Conservation (phyloP, 108 stramenopile species). For the Phaeodactylum tricornutum region DNA sequence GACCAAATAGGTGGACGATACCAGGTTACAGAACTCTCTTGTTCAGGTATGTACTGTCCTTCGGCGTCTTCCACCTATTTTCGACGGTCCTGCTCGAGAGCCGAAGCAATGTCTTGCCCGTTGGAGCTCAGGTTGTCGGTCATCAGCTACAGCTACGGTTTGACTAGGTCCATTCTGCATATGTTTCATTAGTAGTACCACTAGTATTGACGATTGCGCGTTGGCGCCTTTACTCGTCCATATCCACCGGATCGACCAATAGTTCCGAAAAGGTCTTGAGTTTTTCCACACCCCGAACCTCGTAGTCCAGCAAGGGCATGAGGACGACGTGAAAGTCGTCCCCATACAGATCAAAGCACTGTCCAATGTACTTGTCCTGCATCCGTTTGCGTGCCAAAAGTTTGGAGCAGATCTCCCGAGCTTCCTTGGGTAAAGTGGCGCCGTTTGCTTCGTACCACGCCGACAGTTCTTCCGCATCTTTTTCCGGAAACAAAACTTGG, state of each 20-base stretch:
- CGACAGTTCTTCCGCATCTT: conserved; percentile 91
- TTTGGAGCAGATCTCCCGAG: conserved; percentile 91
- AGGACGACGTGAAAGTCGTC: conserved; percentile 97
- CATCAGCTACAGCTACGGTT: too few relatives aligned
- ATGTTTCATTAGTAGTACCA: too few relatives aligned
- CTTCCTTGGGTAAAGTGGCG: conserved; percentile 74
- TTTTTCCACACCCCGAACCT: conserved; percentile 88
- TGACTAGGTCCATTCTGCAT: too few relatives aligned
- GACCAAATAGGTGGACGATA: too few relatives aligned
- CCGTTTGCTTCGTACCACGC: conserved; percentile 87
- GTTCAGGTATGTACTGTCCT: too few relatives aligned
- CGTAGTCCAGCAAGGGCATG: conserved; percentile 97
- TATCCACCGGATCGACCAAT: conserved; percentile 83
- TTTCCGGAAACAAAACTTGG: conserved; percentile 98
- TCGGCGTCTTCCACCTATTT: too few relatives aligned
- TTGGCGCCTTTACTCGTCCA: conserved; percentile 39
- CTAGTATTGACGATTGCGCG: too few relatives aligned
- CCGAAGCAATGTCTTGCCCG: too few relatives aligned
- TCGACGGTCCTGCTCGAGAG: too few relatives aligned
- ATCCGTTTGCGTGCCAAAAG: conserved; percentile 96
- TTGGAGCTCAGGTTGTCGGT: too few relatives aligned
- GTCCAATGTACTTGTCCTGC: conserved; percentile 99
- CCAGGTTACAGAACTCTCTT: too few relatives aligned
- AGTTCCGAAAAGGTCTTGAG: conserved; percentile 80
- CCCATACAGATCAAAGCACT: conserved; percentile 97